A percentile compares a stretch with the other conserved stretches of the same genome.
Conservation (phyloP, 805 yeast genomes). For the Kodamaea neixiangensis region DNA sequence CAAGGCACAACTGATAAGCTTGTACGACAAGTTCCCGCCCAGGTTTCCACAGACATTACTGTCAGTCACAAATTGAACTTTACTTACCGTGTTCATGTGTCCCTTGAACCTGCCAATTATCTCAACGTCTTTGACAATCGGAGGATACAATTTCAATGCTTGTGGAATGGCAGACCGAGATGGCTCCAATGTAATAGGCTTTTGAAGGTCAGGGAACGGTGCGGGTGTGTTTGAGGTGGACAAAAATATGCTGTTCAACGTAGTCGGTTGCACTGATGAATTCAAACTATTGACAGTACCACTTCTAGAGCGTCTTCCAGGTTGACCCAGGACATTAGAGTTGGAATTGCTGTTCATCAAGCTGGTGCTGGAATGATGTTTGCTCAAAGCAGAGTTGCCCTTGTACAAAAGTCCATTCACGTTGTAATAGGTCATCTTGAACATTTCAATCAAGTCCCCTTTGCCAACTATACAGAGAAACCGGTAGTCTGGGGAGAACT, state of each 20-base stretch:
- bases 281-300: constrained; percentile 37
- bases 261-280: constrained; percentile 8
- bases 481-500: constrained; percentile 50
- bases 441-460: constrained; percentile 51
- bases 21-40: constrained; percentile 24
- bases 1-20: constrained; percentile 38
- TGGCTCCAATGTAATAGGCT: neutral
- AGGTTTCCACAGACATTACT: neutral
- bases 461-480: constrained; percentile 52
- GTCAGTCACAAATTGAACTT: constrained; percentile 27
- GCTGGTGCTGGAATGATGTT: constrained; percentile 12
- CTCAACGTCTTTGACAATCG: constrained; percentile 38
- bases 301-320: constrained; percentile 39
- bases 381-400: constrained; percentile 7
- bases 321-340: neutral
- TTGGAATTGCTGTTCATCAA: constrained; percentile 5
- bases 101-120: constrained; percentile 41
- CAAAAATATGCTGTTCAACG: constrained; percentile 8
- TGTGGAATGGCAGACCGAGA: neutral
- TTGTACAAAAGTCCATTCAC: constrained; percentile 34
- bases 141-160: constrained; percentile 24
- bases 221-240: neutral
- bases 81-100: constrained; percentile 38
- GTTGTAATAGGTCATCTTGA: constrained; percentile 43
- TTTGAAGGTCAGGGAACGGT: neutral